Base-by-base conservation (phyloP, 441 rosid genomes). In the Corymbia citriodora region DNA sequence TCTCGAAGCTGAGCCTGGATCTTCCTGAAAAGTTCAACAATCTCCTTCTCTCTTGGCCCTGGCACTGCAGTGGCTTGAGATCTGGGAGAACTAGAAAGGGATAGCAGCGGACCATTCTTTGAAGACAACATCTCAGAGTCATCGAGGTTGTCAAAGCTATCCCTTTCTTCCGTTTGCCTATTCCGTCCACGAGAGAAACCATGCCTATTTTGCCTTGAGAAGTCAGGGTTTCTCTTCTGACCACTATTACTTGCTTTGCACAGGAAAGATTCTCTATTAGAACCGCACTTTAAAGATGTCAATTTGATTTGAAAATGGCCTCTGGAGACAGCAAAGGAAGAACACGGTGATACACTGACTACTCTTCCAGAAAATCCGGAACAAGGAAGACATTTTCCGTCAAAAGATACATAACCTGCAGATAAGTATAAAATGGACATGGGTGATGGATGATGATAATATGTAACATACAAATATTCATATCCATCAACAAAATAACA, bases 1-100 rank as follows among this genome's bases (percentile, higher is more conserved):
- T 95, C 96, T 88, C 97, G 94, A 90, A 97, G 97, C 90, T 95
- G 95, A 90, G 95, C 93, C 89, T 97, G 99, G 82, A 96, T 97
- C 94, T 97, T 96, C 93, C 93, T 93, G 92, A 97, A 97, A 85
- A 96, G 94, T 90, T 96, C 95, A 87, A 96, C 96, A 91, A 97
- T 95, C 93, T 96, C 98, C 94, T 95, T 94, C 94, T 96, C 97
- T 90, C 93, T 94, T 27, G 93, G 94, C 61, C 96, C 96, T 16
- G 98, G 98, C 90, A 94, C 88, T 45, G 97, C 95, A 83, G 95
- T 95, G 87, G 97, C 95, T 90, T 95, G 98, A 87, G 92, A 95
- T 87, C 94, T 95, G 65, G 97, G 90, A 87, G 95, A 90, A 89
- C 89, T 89, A 63, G 97, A 95, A n/a, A 94, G 90, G 88, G 98